phyloP scores from a whole-genome alignment of 2,329 filamentous ascomycete genomes.

The Xylaria sp. region DNA sequence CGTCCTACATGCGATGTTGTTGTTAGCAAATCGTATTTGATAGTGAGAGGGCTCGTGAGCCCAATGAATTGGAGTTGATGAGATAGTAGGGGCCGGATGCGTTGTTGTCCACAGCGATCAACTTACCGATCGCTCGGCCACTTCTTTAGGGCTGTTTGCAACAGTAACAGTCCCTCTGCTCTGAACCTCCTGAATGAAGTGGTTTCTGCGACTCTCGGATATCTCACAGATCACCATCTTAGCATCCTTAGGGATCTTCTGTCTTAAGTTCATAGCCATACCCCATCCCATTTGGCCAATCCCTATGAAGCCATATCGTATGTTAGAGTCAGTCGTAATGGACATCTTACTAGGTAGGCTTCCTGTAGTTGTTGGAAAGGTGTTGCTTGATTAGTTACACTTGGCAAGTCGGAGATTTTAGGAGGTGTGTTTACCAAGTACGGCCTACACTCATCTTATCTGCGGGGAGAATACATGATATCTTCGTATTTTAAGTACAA shows the following conservation, averaged over 20 bases:
- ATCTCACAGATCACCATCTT: conserved; percentile 35
- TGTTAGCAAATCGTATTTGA: not conserved
- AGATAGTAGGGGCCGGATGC: not conserved
- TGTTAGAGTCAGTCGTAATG: conserved; percentile 15
- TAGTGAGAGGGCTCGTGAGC: not conserved
- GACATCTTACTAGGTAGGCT: conserved; percentile 9
- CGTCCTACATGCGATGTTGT: conserved; percentile 10
- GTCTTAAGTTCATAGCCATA: conserved; percentile 33
- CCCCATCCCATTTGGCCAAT: conserved; percentile 33
- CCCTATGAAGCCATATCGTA: conserved; percentile 34
- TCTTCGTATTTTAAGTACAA: not conserved
- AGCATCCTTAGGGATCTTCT: conserved; percentile 26
- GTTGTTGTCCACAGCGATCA: not conserved
- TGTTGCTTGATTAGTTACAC: not conserved
- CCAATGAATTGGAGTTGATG: not conserved
- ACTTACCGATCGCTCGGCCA: conserved; percentile 34
- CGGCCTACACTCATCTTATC: not conserved
- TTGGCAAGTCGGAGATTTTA: not conserved
- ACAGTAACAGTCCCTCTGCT: conserved; percentile 15
- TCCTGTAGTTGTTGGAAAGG: too few relatives aligned
- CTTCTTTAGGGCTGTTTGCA: conserved; percentile 27
- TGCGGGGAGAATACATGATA: not conserved
- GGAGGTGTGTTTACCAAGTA: not conserved
- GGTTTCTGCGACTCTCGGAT: conserved; percentile 26
- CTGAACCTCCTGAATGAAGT: conserved; percentile 26